These are phyloP conservation scores for Colletotrichum neosansevieriae DNA, from an alignment of 2,329 filamentous ascomycete species.

Conservation along the genomic window DNA sequence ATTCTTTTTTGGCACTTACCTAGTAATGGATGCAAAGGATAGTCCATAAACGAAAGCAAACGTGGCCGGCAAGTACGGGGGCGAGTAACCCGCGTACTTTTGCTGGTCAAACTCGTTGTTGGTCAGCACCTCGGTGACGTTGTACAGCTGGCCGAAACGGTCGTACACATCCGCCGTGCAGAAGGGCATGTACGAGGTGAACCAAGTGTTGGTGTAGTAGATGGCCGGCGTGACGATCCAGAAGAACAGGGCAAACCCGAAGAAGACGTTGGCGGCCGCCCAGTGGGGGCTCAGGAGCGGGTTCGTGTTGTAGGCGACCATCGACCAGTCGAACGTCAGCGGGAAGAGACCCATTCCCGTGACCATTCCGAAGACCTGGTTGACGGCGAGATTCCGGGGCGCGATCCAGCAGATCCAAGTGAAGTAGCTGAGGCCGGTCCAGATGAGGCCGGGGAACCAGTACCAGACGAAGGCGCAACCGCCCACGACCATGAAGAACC, in stretches of 20 bases:
- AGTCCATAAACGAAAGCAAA: conserved; percentile 64
- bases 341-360: conserved; percentile 54
- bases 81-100: conserved; percentile 63
- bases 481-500: conserved; percentile 56
- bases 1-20: neutral
- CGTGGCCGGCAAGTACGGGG: conserved; percentile 62
- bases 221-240: conserved; percentile 67
- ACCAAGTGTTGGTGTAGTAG: conserved; percentile 70
- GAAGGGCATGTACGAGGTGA: conserved; percentile 67
- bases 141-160: conserved; percentile 60
- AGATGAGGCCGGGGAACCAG: conserved; percentile 61
- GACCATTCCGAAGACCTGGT: conserved; percentile 62
- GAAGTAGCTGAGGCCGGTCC: conserved; percentile 56
- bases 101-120: conserved; percentile 58
- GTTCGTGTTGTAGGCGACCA: conserved; percentile 47
- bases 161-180: conserved; percentile 66
- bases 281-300: conserved; percentile 64
- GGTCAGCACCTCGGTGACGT: conserved; percentile 57
- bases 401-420: conserved; percentile 62
- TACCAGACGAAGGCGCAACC: conserved; percentile 59
- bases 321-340: conserved; percentile 57
- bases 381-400: conserved; percentile 58
- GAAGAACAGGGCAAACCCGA: conserved; percentile 65
- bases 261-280: conserved; percentile 71
- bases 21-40: conserved; percentile 77